Conservation (phyloP, 2,329 filamentous ascomycete species). For the Volutella citrinella region DNA sequence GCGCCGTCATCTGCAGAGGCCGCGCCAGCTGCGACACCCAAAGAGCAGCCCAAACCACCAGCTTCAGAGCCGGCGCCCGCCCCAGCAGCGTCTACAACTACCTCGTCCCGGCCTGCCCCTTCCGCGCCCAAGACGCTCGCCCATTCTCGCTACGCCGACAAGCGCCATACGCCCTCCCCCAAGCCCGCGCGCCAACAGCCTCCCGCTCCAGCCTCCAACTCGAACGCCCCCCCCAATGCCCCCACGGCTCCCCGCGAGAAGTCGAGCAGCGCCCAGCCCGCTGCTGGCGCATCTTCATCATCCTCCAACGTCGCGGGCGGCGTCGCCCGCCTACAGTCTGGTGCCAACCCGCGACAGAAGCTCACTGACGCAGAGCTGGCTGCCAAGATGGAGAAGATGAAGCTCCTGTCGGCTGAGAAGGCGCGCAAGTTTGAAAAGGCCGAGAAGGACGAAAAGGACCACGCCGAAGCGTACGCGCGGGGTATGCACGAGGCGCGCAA, state of each 20-base stretch:
- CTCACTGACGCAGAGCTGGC: constrained; percentile 58
- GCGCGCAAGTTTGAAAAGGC: constrained; percentile 57
- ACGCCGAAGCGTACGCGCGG: constrained; percentile 51
- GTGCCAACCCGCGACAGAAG: constrained; percentile 58
- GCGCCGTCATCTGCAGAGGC: constrained; percentile 10
- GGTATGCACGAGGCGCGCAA: constrained; percentile 55
- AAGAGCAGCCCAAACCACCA: constrained; percentile 8
- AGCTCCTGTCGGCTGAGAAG: constrained; percentile 55
- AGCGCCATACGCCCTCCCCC: too few species aligned
- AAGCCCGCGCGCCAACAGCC: constrained; percentile 15
- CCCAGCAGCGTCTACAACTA: constrained; percentile 1
- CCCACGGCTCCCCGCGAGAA: constrained; percentile 29
- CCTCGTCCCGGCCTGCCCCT: too few species aligned
- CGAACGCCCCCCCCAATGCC: constrained; percentile 29
- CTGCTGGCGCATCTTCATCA: not conserved
- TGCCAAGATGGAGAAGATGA: constrained; percentile 60
- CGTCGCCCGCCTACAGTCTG: constrained; percentile 47
- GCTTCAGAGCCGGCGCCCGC: constrained; percentile 11
- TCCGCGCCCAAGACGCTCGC: constrained; percentile 25
- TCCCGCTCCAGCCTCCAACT: constrained; percentile 11
- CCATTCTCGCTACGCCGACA: constrained; percentile 32
- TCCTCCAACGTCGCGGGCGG: constrained; percentile 32
- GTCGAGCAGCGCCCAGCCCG: constrained; percentile 10
- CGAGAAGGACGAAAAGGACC: constrained; percentile 54
- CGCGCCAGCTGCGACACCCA: constrained; percentile 10